Evolutionary conservation across 805 yeast genomes (phyloP).

Genomic region (Metschnikowia hibisci): DNA sequence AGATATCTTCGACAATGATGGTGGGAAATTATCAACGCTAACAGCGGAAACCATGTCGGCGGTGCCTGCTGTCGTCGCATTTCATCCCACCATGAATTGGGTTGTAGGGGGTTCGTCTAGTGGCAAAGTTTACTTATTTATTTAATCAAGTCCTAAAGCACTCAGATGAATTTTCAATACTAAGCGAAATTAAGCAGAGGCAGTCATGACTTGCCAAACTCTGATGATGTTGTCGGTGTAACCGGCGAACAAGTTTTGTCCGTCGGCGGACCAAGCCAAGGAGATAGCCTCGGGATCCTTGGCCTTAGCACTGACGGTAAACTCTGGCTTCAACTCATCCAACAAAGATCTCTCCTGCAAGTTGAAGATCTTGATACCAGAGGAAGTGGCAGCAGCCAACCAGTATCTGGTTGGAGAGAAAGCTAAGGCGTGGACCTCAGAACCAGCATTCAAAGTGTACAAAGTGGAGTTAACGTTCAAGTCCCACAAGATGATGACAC

Average conservation of each 20-base stretch:
- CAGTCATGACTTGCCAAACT: slow-evolving; percentile 99
- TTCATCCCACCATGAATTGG: slow-evolving; percentile 90
- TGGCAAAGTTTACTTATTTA: slow-evolving; percentile 74
- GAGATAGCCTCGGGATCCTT: slow-evolving; percentile 98
- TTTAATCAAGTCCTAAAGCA: slow-evolving; percentile 14
- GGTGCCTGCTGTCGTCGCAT: slow-evolving; percentile 83
- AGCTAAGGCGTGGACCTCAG: slow-evolving; percentile 96
- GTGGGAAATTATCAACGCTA: slow-evolving; percentile 74
- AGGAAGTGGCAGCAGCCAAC: slow-evolving; percentile 98
- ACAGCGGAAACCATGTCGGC: slow-evolving; percentile 63
- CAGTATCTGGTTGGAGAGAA: slow-evolving; percentile 99
- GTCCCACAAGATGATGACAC: slow-evolving; percentile 98
- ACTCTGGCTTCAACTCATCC: slow-evolving; percentile 98
- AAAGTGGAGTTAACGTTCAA: slow-evolving; percentile 78
- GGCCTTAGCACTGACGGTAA: slow-evolving; percentile 80
- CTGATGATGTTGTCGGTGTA: slow-evolving; percentile 99
- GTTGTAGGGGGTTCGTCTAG: slow-evolving; percentile 91
- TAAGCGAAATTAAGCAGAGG: slow-evolving; percentile 39
- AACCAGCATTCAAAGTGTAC: slow-evolving; percentile 92
- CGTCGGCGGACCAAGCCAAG: slow-evolving; percentile 99
- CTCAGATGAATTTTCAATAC: background rate
- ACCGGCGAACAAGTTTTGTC: slow-evolving; percentile 99
- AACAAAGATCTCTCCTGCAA: slow-evolving; percentile 89
- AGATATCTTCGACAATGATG: slow-evolving; percentile 76
- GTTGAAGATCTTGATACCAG: slow-evolving; percentile 98